phyloP scores from a whole-genome alignment of 768 basidiomycete genomes.

The Fomitopsis serialis region DNA sequence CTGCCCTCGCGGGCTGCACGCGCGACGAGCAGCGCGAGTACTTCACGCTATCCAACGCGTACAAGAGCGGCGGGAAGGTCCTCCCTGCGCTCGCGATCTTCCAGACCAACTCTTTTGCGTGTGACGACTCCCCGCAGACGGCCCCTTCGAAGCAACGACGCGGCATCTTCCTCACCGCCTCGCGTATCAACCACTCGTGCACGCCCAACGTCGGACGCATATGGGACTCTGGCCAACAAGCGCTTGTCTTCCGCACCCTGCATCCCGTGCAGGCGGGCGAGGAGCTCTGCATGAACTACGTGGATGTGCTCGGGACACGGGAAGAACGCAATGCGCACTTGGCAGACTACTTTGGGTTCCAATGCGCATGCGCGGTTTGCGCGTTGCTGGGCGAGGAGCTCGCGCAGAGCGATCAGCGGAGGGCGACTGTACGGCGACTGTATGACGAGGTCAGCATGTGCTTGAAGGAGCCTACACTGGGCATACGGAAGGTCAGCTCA shows the following conservation, averaged over 20 bases:
- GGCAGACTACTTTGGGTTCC: conserved; percentile 13
- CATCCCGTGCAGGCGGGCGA: conserved; percentile 16
- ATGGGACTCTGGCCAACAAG: conserved; percentile 19
- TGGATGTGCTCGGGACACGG: conserved; percentile 14
- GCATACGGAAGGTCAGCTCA: conserved; percentile 21
- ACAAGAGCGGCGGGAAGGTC: conserved; percentile 9
- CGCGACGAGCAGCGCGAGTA: conserved; percentile 22
- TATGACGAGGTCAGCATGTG: conserved; percentile 19
- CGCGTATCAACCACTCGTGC: conserved; percentile 27
- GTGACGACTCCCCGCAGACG: conserved; percentile 5
- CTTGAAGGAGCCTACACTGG: conserved; percentile 19
- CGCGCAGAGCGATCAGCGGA: conserved; percentile 16
- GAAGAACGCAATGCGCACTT: conserved; percentile 10
- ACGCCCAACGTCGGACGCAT: conserved; percentile 21
- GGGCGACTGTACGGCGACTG: conserved; percentile 13
- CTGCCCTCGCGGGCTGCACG: conserved; percentile 16
- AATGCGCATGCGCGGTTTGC: conserved; percentile 19
- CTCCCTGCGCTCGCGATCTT: conserved; percentile 24
- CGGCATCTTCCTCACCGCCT: conserved; percentile 24
- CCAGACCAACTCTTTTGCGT: conserved; percentile 25
- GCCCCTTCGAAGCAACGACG: not conserved
- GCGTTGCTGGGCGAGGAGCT: conserved; percentile 10
- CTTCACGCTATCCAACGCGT: conserved; percentile 21
- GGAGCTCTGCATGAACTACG: conserved; percentile 24
- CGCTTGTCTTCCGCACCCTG: conserved; percentile 21